Evolutionary conservation across 176 grass and related monocot genomes (phyloP), one percentile per base, ranked within the genome.

Genomic region (Guadua angustifolia): DNA sequence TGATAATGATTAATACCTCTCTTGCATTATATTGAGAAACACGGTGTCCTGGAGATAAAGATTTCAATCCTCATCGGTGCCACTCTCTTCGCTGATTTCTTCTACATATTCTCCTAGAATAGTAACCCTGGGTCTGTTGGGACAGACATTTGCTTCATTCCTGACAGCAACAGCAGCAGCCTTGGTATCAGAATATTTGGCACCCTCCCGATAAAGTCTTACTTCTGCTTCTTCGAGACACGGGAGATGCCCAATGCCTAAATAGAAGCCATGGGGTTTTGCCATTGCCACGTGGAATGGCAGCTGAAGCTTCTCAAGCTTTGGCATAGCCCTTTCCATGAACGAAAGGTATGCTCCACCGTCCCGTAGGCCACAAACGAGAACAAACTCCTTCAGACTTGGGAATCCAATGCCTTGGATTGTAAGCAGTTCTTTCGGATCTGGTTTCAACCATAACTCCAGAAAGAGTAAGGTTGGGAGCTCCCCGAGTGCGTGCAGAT

Each of bases 321-420:
- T 77, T 16, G n/a, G 36, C 22, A 61, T 15, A 0, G 74, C 74
- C 21, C 55, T 56, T 17, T 15, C 43, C 3, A 18, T 56, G 44
- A 77, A 77, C 2, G 12, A 11, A 59, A 76, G 9, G 5, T 59
- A 59, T 13, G n/a, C 44, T 7, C 12, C 11, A 15, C 35, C 35
- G n/a, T 0, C 0, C 4, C 0, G 0, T 7, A 0, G 1, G 35
- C 35, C 0, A 2, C 35, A 1, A 36, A 3, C 35, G 35, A 58
- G 33, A 10, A 58, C 19, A 12, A 40, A 59, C 35, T 24, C 21
- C 55, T 60, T 77, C 38, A 77, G 40, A 24, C 21, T 14, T 17
- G 13, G 5, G n/a, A 77, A 77, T 60, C 55, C 38, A 9, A 45
- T 45, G 10, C 2, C 9, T 45, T 17, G 19, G 36, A 77, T 12